A percentile compares a stretch with the other conserved stretches of the same genome.
These are phyloP conservation scores for Sporothrix pseudoabietina DNA, from an alignment of 2,329 filamentous ascomycete species.

Conservation along the genomic window DNA sequence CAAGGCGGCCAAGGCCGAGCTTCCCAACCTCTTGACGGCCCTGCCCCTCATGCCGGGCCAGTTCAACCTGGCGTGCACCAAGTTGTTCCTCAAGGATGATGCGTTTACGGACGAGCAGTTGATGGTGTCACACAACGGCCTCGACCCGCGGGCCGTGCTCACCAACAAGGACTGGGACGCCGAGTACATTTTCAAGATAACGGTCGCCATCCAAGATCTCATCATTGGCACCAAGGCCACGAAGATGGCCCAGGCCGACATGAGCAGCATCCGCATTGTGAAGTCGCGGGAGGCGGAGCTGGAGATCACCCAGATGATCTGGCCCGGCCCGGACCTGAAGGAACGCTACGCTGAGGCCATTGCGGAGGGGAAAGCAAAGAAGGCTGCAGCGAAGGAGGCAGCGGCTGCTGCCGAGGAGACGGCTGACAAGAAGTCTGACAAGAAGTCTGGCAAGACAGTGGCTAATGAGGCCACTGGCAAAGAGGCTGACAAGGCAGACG, in stretches of 20 bases:
- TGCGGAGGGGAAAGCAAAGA: neutral
- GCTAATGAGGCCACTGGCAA: neutral
- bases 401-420: too few species aligned
- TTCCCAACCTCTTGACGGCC: constrained; percentile 60
- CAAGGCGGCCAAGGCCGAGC: constrained; percentile 65
- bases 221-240: constrained; percentile 41
- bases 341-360: constrained; percentile 49
- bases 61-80: constrained; percentile 77
- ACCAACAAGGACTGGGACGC: constrained; percentile 49
- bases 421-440: neutral
- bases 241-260: constrained; percentile 36
- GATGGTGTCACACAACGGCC: constrained; percentile 34
- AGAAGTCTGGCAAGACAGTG: too few species aligned
- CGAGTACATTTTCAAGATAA: constrained; percentile 48
- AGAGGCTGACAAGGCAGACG: neutral
- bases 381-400: constrained; percentile 11
- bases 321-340: constrained; percentile 47
- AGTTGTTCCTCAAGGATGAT: constrained; percentile 53
- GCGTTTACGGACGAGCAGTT: constrained; percentile 38
- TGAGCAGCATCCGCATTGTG: constrained; percentile 46
- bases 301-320: constrained; percentile 59
- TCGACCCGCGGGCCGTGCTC: constrained; percentile 37
- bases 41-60: constrained; percentile 65
- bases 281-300: constrained; percentile 58
- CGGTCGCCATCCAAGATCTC: constrained; percentile 46